Base-by-base conservation (phyloP, 148 eudicot species). In the Talinum fruticosum region DNA sequence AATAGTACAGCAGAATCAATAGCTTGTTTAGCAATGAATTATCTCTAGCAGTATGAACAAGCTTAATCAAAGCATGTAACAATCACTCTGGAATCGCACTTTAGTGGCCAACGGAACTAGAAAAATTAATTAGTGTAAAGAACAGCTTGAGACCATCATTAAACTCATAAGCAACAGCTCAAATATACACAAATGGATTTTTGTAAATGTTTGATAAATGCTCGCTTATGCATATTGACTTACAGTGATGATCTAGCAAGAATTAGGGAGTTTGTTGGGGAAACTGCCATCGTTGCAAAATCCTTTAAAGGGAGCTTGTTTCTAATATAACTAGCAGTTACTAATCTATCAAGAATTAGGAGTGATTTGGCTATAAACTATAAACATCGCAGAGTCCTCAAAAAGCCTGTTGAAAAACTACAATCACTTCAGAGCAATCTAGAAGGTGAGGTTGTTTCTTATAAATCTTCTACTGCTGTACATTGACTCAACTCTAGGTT, bases 1-100 rank as follows among this genome's bases (percentile, higher is more conserved):
- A 65, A 81, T 74, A 53, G 33, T 2, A 45, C 38, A 62, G 28
- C 14, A 49, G 19, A 41, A 67, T 83, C 64, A 84, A 38, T 75
- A 47, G 28, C 34, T 77, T 51, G 54, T 78, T 47, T 24, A 61
- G 13, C 51, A 47, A 35, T 18, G 1, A 36, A 24, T 32, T 47
- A 62, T 61, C 23, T 64, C 59, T 30, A 0, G 33, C 34, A 53
- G 12, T 23, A 61, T 36, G 2, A 24, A 45, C 18, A 26, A 8
- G 67, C 53, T 38, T 70, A 19, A 53, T 37, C 47, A 38, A 77
- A 66, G 28, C 44, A 66, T 4, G 45, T 44, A 41, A 12, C 51
- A 4, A 68, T 29, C 34, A 24, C 26, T 26, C 8, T 14, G 21
- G 70, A 30, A 37, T 8, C 49, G 19, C 61, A 33, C 23, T 66